A percentile compares a stretch with the other conserved stretches of the same genome.
These are phyloP conservation scores for Lichtheimia ramosa DNA, from an alignment of 371 early-diverging fungal species.

Conservation along the genomic window DNA sequence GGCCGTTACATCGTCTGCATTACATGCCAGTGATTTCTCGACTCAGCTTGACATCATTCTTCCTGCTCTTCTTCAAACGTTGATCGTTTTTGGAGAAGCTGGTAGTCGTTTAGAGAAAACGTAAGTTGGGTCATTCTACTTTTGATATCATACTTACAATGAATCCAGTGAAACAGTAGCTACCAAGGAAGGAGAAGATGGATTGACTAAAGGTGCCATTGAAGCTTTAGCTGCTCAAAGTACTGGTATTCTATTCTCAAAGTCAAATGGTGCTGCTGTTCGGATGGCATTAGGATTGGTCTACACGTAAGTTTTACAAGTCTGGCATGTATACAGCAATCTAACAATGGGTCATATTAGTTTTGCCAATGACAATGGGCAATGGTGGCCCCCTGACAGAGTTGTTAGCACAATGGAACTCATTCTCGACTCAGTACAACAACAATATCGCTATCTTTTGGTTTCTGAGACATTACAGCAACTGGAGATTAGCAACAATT, in stretches of 20 bases:
- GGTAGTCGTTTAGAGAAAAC: neutral
- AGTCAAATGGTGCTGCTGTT: conserved; percentile 48
- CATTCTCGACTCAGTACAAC: conserved; percentile 41
- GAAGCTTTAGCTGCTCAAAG: conserved; percentile 45
- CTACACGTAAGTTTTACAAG: conserved; percentile 24
- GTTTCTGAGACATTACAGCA: conserved; percentile 64
- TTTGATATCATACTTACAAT: too few species aligned
- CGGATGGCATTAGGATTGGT: conserved; percentile 42
- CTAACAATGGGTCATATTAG: conserved; percentile 10
- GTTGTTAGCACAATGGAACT: conserved; percentile 42
- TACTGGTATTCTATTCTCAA: conserved; percentile 44
- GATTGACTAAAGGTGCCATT: conserved; percentile 6
- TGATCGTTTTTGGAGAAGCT: conserved; percentile 19
- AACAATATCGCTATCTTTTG: conserved; percentile 70
- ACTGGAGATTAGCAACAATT: conserved; percentile 39
- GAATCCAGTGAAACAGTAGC: neutral
- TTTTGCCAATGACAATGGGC: conserved; percentile 48
- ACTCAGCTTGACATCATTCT: conserved; percentile 50
- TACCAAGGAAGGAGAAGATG: neutral
- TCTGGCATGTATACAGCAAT: too few species aligned
- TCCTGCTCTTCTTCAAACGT: conserved; percentile 44
- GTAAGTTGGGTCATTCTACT: neutral
- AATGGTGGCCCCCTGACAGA: conserved; percentile 54
- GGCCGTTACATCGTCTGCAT: conserved; percentile 47
- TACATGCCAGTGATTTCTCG: conserved; percentile 47